phyloP scores from a whole-genome alignment of 441 rosid species.

The Arabidopsis hybrid region DNA sequence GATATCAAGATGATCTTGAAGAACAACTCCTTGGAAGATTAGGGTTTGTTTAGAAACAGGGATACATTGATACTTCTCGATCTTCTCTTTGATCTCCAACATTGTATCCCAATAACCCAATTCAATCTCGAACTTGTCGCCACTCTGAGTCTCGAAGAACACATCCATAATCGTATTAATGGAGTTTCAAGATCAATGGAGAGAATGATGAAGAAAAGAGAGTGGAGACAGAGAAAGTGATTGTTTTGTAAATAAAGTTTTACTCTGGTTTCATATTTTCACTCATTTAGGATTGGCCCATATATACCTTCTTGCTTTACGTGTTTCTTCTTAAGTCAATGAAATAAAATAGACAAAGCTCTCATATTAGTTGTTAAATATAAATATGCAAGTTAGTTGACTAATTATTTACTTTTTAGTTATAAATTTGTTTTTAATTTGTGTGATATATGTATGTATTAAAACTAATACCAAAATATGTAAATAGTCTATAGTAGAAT shows the following conservation, averaged over 20 bases:
- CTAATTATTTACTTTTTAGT: too few relatives aligned
- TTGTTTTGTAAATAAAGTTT: too few relatives aligned
- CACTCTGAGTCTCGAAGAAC: conserved; percentile 55
- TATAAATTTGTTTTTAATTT: too few relatives aligned
- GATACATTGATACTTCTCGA: conserved; percentile 61
- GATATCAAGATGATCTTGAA: conserved; percentile 64
- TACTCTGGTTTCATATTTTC: too few relatives aligned
- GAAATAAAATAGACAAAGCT: not conserved
- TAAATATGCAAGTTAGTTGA: too few relatives aligned
- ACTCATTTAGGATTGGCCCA: conserved; percentile 7
- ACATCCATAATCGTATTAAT: conserved; percentile 51
- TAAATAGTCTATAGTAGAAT: too few relatives aligned
- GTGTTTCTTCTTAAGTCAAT: conserved; percentile 1
- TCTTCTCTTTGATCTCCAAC: conserved; percentile 74
- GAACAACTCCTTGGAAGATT: conserved; percentile 55
- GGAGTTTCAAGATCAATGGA: conserved; percentile 10
- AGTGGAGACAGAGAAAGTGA: not conserved
- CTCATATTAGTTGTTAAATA: too few relatives aligned
- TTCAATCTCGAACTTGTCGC: conserved; percentile 64
- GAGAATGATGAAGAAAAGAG: not conserved
- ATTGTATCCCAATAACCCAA: conserved; percentile 71
- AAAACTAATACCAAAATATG: too few relatives aligned
- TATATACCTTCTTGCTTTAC: not conserved
- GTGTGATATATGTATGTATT: too few relatives aligned
- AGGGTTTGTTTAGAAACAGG: conserved; percentile 62